Percentiles rank a stretch among this genome's conserved stretches.
These are phyloP conservation scores for Rhizopus stolonifer DNA, from an alignment of 371 early-diverging fungal genomes.

Conservation along the genomic window DNA sequence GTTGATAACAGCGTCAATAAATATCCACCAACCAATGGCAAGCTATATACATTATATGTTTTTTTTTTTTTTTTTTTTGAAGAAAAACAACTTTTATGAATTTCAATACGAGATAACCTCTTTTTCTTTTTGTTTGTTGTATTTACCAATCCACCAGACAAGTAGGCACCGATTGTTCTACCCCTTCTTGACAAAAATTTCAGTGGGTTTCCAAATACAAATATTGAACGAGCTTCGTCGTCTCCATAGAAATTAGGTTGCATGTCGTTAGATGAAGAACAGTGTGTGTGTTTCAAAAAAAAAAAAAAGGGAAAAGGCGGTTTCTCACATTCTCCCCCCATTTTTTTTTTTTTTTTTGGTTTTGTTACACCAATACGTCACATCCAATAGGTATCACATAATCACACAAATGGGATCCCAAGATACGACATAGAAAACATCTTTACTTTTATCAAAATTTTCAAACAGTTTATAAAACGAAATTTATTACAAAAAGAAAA, in stretches of 20 bases:
- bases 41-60: slow-evolving; percentile 54
- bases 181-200: slow-evolving; percentile 51
- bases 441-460: no score
- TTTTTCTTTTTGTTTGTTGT: neutral
- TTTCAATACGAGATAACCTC: neutral
- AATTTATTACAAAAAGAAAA: no score
- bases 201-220: slow-evolving; percentile 42
- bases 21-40: slow-evolving; percentile 84
- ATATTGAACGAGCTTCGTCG: slow-evolving; percentile 45
- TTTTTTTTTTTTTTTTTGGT: neutral
- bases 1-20: slow-evolving; percentile 70
- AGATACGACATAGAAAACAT: no score
- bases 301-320: neutral
- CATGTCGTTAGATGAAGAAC: neutral
- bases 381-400: no score
- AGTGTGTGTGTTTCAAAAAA: no score
- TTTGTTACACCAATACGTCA: neutral
- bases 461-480: no score
- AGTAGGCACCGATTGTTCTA: slow-evolving; percentile 52
- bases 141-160: slow-evolving; percentile 55
- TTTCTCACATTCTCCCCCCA: neutral
- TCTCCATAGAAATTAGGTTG: slow-evolving; percentile 2
- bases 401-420: no score
- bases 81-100: neutral
- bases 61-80: neutral